phyloP scores from a whole-genome alignment of 2,329 filamentous ascomycete species.

The Diplodia scrobiculata region DNA sequence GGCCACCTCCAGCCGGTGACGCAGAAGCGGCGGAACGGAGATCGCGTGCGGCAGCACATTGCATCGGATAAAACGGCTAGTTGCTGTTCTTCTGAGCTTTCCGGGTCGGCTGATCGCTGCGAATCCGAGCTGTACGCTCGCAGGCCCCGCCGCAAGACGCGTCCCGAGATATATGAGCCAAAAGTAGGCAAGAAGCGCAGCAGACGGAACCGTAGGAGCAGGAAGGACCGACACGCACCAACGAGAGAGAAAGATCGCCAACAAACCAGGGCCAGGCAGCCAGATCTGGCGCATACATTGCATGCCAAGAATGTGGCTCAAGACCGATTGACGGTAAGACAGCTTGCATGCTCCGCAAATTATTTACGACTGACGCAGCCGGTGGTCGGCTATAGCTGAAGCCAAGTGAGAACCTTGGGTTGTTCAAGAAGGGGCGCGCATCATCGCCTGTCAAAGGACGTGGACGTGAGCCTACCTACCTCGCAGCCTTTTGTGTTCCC shows the following conservation, averaged over 20 bases:
- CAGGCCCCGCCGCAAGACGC: slow-evolving; percentile 52
- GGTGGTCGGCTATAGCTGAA: slow-evolving; percentile 47
- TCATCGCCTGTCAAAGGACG: slow-evolving; percentile 50
- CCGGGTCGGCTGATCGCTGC: slow-evolving; percentile 28
- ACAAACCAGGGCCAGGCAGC: slow-evolving; percentile 42
- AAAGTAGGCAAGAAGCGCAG: slow-evolving; percentile 37
- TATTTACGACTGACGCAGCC: slow-evolving; percentile 31
- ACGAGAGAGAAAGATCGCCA: slow-evolving; percentile 42
- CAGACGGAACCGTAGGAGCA: slow-evolving; percentile 35
- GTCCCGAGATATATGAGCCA: slow-evolving; percentile 50
- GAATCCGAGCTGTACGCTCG: slow-evolving; percentile 44
- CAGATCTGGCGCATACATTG: slow-evolving; percentile 48
- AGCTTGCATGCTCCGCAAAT: slow-evolving; percentile 24
- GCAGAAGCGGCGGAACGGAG: slow-evolving; percentile 18
- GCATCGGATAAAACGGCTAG: slow-evolving; percentile 26
- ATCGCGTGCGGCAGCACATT: slow-evolving; percentile 22
- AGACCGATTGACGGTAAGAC: slow-evolving; percentile 52
- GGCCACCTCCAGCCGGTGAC: slow-evolving; percentile 3
- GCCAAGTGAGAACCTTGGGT: slow-evolving; percentile 46
- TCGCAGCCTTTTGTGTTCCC: slow-evolving; percentile 30
- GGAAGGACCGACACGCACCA: slow-evolving; percentile 29
- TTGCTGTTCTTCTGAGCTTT: slow-evolving; percentile 21
- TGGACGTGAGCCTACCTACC: slow-evolving; percentile 44
- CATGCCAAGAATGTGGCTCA: slow-evolving; percentile 50
- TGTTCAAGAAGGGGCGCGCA: slow-evolving; percentile 54